phyloP scores from a whole-genome alignment of 768 basidiomycete species.

The Candolleomyces efflorescens region DNA sequence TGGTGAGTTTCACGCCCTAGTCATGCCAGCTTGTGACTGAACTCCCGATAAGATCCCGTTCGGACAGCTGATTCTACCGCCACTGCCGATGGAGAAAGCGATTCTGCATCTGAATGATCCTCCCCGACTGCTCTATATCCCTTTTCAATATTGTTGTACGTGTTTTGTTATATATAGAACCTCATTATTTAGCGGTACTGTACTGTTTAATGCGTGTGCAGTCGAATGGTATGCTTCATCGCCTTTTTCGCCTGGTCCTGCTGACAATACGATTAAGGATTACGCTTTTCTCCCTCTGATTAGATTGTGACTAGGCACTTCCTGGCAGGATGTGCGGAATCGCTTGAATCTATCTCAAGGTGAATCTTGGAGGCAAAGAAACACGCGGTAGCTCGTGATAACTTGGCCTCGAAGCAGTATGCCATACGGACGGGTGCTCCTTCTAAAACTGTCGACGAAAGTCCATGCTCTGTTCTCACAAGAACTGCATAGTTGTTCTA shows the following conservation, averaged over 20 bases:
- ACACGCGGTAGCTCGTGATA: neutral
- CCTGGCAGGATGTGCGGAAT: neutral
- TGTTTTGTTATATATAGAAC: slow-evolving; percentile 33
- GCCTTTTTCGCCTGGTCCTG: neutral
- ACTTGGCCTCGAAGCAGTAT: neutral
- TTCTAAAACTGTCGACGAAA: neutral
- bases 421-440: neutral
- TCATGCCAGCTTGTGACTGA: slow-evolving; percentile 13
- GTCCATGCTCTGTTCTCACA: neutral
- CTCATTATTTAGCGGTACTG: slow-evolving; percentile 23
- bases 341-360: neutral
- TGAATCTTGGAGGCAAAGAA: neutral
- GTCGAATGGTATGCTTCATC: neutral
- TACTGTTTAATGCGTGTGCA: neutral
- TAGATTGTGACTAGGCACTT: neutral
- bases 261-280: neutral
- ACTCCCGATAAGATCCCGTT: slow-evolving; percentile 55
- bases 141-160: slow-evolving; percentile 26
- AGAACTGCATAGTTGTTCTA: neutral
- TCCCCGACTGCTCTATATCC: slow-evolving; percentile 17
- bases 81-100: slow-evolving; percentile 59
- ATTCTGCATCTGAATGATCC: slow-evolving; percentile 47
- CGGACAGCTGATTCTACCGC: slow-evolving; percentile 42
- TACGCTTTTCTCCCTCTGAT: neutral
- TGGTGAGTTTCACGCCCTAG: slow-evolving; percentile 38